Base-by-base conservation (phyloP, 2,329 filamentous ascomycete species). In the Colletotrichum endophyticum region DNA sequence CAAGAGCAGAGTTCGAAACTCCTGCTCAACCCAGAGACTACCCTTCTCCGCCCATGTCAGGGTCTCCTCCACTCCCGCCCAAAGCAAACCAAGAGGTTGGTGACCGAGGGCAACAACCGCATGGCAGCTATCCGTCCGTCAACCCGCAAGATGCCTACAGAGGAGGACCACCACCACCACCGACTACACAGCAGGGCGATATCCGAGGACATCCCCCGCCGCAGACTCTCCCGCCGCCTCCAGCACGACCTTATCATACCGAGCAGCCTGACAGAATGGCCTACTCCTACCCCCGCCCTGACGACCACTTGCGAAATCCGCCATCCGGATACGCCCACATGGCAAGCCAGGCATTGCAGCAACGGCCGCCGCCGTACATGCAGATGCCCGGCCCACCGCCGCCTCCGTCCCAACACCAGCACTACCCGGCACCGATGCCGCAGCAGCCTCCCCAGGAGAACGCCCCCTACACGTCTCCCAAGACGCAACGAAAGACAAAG, bases 21-120 rank as follows among this genome's bases (percentile, higher is more conserved):
- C 84, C 86, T 87, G 87, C 88, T 87, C 88, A 87, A 82, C 87
- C 87, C 82, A 88, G 88, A 88, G 91, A 90, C 84, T 94, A 94
- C 87, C 92, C 92, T 84, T 94, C 92, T 89, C 92, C 92, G 87
- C 92, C 92, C 89, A 94, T 94, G 92, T 94, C 92, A 88, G 92
- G 91, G 84, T 93, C 92, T 88, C 91, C 92, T 82, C 89, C 89
- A 80, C 87, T 89, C 81, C 90, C 91, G 85, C 87, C 89, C 83
- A 92, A 90, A 87, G 84, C 86, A 87, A 88, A 88, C 84, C 89
- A 87, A 85, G 90, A 92, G 85, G 88, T 88, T 81, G 88, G 87
- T 85, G 88, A 90, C 84, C 88, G 89, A 84, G 86, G 87, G 82
- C 89, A 89, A 73, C 89, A 89, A 74, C 78, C 73, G 63, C 80